Percentiles rank a stretch among this genome's conserved stretches.
Conservation (phyloP, 2,329 filamentous ascomycete species). For the Hypomyces rosellus region DNA sequence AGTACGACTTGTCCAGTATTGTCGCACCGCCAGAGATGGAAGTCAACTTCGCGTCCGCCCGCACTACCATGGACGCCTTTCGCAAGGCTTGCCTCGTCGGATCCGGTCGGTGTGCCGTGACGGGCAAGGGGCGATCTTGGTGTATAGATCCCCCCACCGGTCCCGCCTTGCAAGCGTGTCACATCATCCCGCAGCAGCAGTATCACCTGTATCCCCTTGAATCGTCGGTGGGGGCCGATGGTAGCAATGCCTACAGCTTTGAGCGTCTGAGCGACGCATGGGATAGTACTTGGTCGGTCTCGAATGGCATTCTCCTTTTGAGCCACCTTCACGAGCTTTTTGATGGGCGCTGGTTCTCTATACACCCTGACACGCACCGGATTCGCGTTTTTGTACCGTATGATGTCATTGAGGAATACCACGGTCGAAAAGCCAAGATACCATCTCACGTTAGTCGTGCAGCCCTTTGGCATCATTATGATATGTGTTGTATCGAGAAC, state of each 20-base stretch:
- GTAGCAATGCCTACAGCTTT: background rate
- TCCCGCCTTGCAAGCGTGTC: constrained; percentile 5
- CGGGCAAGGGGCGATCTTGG: constrained; percentile 6
- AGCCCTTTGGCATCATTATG: too few species aligned
- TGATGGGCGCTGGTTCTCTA: too few species aligned
- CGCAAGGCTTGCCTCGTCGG: background rate
- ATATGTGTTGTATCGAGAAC: too few species aligned
- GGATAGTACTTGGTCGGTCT: constrained; percentile 3
- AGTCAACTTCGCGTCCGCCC: too few species aligned
- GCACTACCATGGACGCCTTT: background rate
- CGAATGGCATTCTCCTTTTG: background rate
- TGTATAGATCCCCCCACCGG: background rate
- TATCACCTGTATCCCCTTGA: constrained; percentile 4
- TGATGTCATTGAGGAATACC: too few species aligned
- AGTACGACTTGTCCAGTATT: too few species aligned
- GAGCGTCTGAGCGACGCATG: constrained; percentile 1
- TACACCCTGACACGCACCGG: too few species aligned
- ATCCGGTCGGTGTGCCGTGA: background rate
- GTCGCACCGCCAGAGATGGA: too few species aligned
- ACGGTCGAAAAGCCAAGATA: too few species aligned
- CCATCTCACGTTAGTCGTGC: too few species aligned
- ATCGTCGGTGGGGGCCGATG: background rate
- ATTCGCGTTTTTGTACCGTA: too few species aligned
- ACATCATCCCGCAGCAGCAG: constrained; percentile 7
- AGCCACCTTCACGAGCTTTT: background rate